phyloP scores from a whole-genome alignment of 768 basidiomycete genomes.

The Xerocomellus amylosporus region DNA sequence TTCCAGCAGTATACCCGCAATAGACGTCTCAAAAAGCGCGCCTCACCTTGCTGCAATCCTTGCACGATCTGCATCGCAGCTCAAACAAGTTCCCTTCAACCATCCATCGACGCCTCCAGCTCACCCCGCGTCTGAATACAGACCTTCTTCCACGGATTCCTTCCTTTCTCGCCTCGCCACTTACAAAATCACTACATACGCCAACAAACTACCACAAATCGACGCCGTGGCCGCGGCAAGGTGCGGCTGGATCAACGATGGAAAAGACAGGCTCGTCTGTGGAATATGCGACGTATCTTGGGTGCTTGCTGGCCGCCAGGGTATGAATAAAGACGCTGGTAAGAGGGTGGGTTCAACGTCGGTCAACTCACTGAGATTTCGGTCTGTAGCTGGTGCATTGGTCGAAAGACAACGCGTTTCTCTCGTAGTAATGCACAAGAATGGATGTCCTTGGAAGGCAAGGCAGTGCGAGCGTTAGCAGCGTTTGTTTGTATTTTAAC shows the following conservation, averaged over 20 bases:
- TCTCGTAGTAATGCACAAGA: slow-evolving; percentile 70
- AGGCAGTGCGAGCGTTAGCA: slow-evolving; percentile 75
- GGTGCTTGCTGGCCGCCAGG: slow-evolving; percentile 66
- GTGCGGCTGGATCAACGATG: slow-evolving; percentile 83
- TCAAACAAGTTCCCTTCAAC: slow-evolving; percentile 49
- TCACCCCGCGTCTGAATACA: slow-evolving; percentile 55
- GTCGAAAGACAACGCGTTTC: slow-evolving; percentile 69
- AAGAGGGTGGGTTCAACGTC: slow-evolving; percentile 39
- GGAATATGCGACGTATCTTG: slow-evolving; percentile 69
- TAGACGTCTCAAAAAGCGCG: slow-evolving; percentile 50
- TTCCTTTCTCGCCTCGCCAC: slow-evolving; percentile 74
- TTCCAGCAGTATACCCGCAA: slow-evolving; percentile 7
- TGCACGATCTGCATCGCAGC: slow-evolving; percentile 55
- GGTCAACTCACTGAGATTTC: slow-evolving; percentile 13
- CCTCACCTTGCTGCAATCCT: slow-evolving; percentile 74
- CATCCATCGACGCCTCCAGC: slow-evolving; percentile 29
- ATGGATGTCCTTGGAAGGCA: slow-evolving; percentile 80
- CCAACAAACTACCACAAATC: slow-evolving; percentile 70
- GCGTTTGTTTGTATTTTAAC: background rate
- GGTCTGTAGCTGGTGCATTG: slow-evolving; percentile 55
- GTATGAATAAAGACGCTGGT: slow-evolving; percentile 78
- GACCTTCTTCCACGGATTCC: slow-evolving; percentile 73
- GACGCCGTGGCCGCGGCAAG: slow-evolving; percentile 79
- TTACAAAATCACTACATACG: slow-evolving; percentile 76
- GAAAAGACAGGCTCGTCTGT: slow-evolving; percentile 75